Percentiles rank a stretch among this genome's conserved stretches.
These are phyloP conservation scores for Monilinia fructigena DNA, from an alignment of 2,329 filamentous ascomycete species.

Conservation along the genomic window DNA sequence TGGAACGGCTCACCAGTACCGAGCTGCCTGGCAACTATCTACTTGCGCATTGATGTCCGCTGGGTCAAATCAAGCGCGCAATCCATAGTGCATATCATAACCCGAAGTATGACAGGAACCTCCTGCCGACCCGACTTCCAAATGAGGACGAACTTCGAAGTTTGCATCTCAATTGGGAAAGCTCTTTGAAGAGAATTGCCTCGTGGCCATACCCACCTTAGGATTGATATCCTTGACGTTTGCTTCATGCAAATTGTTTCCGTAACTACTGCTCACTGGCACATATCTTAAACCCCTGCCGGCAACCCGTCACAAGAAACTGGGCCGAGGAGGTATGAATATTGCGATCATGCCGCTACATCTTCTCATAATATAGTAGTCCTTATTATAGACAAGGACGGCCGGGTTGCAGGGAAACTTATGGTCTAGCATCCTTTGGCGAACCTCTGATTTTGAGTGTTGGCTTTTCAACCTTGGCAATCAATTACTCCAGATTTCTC, in stretches of 20 bases:
- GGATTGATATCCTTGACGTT: conserved; percentile 13
- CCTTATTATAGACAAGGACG: conserved; percentile 29
- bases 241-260: conserved; percentile 17
- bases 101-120: conserved; percentile 25
- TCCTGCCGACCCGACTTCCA: conserved; percentile 12
- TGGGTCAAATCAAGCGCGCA: conserved; percentile 25
- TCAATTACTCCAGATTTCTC: conserved; percentile 39
- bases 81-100: conserved; percentile 36
- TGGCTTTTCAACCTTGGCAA: conserved; percentile 31
- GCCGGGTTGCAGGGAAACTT: conserved; percentile 34
- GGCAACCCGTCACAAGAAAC: conserved; percentile 7
- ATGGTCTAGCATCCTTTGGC: conserved; percentile 31
- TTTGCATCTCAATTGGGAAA: conserved; percentile 23
- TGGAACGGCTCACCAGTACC: conserved; percentile 35
- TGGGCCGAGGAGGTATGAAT: neutral
- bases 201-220: conserved; percentile 22
- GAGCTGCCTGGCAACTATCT: conserved; percentile 27
- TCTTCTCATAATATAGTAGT: conserved; percentile 16
- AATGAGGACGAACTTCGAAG: conserved; percentile 12
- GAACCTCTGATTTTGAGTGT: conserved; percentile 32
- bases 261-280: conserved; percentile 14
- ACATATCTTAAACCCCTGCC: conserved; percentile 10
- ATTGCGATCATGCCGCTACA: conserved; percentile 3
- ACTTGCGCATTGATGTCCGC: neutral
- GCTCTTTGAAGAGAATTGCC: conserved; percentile 20